A percentile compares a stretch with the other conserved stretches of the same genome.
Evolutionary conservation across 257 asterid genomes (phyloP).

Genomic region (Coffea canephora): DNA sequence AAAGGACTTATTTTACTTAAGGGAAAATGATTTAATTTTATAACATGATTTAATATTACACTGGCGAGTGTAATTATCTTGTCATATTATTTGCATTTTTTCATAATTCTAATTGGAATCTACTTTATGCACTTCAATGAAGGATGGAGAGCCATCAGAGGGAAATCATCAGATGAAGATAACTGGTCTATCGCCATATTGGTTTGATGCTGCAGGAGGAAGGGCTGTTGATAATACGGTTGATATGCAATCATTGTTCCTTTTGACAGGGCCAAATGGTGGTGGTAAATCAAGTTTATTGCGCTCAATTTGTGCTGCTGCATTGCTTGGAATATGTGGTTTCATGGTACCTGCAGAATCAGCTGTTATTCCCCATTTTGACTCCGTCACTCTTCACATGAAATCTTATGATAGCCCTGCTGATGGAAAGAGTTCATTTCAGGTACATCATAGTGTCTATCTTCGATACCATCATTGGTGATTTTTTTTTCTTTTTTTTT

Average conservation of each 20-base stretch:
- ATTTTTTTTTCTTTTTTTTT: neutral
- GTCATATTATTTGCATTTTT: neutral
- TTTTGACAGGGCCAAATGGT: constrained; percentile 97
- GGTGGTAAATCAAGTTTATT: constrained; percentile 95
- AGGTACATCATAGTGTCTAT: constrained; percentile 38
- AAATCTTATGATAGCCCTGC: constrained; percentile 97
- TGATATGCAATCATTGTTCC: constrained; percentile 80
- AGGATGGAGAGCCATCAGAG: constrained; percentile 36
- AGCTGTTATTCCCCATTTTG: constrained; percentile 90
- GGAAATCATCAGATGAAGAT: constrained; percentile 61
- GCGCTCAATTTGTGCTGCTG: constrained; percentile 94
- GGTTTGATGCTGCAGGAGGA: constrained; percentile 89
- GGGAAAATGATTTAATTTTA: neutral
- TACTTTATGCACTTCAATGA: constrained; percentile 20
- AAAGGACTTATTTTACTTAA: neutral
- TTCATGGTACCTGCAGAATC: constrained; percentile 95
- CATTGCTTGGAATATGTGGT: constrained; percentile 85
- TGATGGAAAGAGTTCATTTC: constrained; percentile 98
- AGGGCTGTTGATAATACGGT: constrained; percentile 72
- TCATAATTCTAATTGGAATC: neutral
- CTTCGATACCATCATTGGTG: neutral
- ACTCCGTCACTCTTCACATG: constrained; percentile 92
- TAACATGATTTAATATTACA: neutral
- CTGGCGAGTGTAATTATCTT: neutral
- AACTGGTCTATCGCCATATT: constrained; percentile 84